Evolutionary conservation across 2,329 filamentous ascomycete species (phyloP), one percentile per base, ranked within the genome.

Genomic region (Cercospora janseana): DNA sequence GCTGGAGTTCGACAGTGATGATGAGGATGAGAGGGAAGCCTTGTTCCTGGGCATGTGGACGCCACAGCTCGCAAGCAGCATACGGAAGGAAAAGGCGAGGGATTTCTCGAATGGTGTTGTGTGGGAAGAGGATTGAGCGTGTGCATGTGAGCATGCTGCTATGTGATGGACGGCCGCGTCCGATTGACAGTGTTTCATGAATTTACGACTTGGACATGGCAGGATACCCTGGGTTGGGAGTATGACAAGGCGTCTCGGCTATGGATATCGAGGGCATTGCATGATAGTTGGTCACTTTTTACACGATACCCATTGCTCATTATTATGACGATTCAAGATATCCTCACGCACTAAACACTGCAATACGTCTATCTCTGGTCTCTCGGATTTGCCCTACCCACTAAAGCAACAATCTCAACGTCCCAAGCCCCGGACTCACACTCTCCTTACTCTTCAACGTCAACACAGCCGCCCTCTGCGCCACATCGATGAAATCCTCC

Each of bases 381-480:
- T 38, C 6, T n/a, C 18, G 31, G 31, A 35, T 8, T 13, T 1
- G 26, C 12, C 6, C 23, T 47, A 62, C 28, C n/a, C n/a, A n/a
- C n/a, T n/a, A n/a, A n/a, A 60, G 28, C 52, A 63, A 51, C 24
- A 57, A 28, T 49, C 55, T 58, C 46, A 86, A 52, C 16, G 69
- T 70, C 18, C 69, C 70, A 55, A 87, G 59, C 40, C 77, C 72
- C 0, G 75, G 73, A 65, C 79, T 86, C 6, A 97, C 92, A 43
- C 86, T 81, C 65, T 91, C 82, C 7, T 73, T 72, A 65, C 87
- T 88, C 68, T 80, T 85, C 62, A 98, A 71, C 10, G 88, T 93
- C 72, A 88, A 70, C 0, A 87, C 80, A 3, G 91, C 90, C 2
- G 86, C 92, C 63, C 78, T 79, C 72, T 97, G 93, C 23, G 91